Percentiles rank a stretch among this genome's conserved stretches.
Conservation (phyloP, 2,329 filamentous ascomycete species). For the Fonsecaea pedrosoi region DNA sequence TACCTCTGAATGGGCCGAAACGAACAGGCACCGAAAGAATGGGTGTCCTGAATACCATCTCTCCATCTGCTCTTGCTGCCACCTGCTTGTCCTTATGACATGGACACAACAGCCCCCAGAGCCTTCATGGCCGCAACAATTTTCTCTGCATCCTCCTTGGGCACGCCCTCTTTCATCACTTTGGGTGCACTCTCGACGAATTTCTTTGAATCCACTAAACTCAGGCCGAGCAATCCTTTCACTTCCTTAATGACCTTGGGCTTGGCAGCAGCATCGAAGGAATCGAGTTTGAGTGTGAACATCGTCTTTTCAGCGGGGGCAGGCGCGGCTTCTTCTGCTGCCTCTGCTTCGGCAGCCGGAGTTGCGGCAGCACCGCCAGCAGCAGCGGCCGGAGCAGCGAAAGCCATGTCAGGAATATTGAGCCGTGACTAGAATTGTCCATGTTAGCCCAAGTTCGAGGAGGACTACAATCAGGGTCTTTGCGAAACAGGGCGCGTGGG, state of each 20-base stretch:
- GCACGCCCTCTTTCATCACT: constrained; percentile 97
- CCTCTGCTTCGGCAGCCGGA: constrained; percentile 65
- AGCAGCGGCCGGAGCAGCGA: constrained; percentile 79
- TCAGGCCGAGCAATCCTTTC: constrained; percentile 92
- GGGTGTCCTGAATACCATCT: not conserved
- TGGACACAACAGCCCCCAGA: constrained; percentile 82
- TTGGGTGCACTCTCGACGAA: constrained; percentile 97
- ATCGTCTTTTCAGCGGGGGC: constrained; percentile 92
- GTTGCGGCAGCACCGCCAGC: constrained; percentile 63
- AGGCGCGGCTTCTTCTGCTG: constrained; percentile 87
- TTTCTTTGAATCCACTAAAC: constrained; percentile 99
- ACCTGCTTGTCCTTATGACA: constrained; percentile 71
- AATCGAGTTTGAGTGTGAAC: constrained; percentile 93
- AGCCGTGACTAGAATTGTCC: constrained; percentile 72
- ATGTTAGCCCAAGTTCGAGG: not conserved
- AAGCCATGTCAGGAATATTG: constrained; percentile 97
- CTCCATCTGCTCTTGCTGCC: not conserved
- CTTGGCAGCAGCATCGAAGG: constrained; percentile 86
- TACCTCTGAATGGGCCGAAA: constrained; percentile 1
- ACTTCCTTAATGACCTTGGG: constrained; percentile 99
- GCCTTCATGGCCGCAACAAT: constrained; percentile 94
- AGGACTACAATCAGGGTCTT: not conserved
- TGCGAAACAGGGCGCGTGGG: not conserved
- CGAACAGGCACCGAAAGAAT: not conserved
- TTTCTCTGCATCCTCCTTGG: constrained; percentile 99